phyloP scores from a whole-genome alignment of 176 grass and related monocot species.

The Rhynchospora breviuscula region DNA sequence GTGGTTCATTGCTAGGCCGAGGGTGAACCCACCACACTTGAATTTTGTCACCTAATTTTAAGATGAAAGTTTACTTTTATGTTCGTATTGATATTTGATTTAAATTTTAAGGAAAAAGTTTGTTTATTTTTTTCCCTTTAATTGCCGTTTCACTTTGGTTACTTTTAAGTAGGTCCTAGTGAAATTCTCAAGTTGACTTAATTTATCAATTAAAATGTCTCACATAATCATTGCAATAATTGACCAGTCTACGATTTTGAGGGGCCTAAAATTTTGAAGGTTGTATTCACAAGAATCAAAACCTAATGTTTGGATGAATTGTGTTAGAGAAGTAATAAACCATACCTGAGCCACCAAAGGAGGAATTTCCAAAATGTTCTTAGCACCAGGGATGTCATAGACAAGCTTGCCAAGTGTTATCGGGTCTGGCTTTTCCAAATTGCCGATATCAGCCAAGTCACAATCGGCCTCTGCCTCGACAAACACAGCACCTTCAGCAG shows the following conservation, averaged over 20 bases:
- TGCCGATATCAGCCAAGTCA: slow-evolving; percentile 51
- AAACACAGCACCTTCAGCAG: slow-evolving; percentile 66
- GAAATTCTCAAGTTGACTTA: background rate
- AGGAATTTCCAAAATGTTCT: slow-evolving; percentile 91
- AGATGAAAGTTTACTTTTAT: background rate
- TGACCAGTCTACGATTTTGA: background rate
- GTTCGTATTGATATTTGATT: background rate
- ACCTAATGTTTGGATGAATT: background rate
- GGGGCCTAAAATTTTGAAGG: background rate
- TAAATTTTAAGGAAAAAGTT: background rate
- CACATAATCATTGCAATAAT: background rate
- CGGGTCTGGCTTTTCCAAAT: slow-evolving; percentile 69
- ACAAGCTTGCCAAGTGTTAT: slow-evolving; percentile 72
- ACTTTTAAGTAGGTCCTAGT: background rate
- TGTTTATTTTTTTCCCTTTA: background rate
- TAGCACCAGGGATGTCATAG: slow-evolving; percentile 64
- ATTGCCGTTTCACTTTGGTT: background rate
- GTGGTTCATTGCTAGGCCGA: slow-evolving; percentile 81
- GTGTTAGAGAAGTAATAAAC: background rate
- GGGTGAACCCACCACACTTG: slow-evolving; percentile 68
- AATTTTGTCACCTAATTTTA: slow-evolving; percentile 71
- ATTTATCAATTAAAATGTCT: background rate
- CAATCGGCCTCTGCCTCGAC: slow-evolving; percentile 76
- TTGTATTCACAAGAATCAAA: background rate
- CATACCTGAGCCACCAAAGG: slow-evolving; percentile 84